Conservation (phyloP, 169 alveolate species). For the Eimeria falciformis region DNA sequence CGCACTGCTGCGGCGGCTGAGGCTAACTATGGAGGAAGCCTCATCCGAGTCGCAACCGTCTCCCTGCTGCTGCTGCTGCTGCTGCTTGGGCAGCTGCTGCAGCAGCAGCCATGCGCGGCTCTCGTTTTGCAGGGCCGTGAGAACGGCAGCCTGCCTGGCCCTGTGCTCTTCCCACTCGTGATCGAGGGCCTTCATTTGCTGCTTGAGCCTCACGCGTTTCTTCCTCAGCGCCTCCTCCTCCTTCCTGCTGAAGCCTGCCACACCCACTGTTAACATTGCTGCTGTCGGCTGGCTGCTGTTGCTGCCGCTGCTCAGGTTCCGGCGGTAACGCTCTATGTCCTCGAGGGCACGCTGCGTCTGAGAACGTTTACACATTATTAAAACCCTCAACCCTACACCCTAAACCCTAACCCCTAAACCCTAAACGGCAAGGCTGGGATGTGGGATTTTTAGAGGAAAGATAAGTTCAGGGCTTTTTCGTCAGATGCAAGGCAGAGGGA, state of each 20-base stretch:
- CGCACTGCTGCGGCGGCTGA: constrained; percentile 53
- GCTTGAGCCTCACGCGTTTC: constrained; percentile 15
- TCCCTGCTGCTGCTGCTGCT: constrained; percentile 44
- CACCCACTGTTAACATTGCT: constrained; percentile 15
- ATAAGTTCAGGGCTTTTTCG: too few species aligned
- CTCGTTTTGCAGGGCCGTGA: constrained; percentile 29
- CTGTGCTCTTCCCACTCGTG: constrained; percentile 23
- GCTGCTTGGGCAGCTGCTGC: constrained; percentile 45
- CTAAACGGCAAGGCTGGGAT: too few species aligned
- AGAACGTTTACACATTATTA: too few species aligned
- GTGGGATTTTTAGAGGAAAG: too few species aligned
- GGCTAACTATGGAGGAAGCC: constrained; percentile 4
- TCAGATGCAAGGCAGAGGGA: too few species aligned
- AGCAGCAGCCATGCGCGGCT: constrained; percentile 40
- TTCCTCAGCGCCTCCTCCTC: constrained; percentile 16
- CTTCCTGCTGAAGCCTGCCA: background rate
- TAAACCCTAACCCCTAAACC: background rate
- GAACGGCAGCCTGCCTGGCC: constrained; percentile 22
- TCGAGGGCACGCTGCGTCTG: constrained; percentile 44
- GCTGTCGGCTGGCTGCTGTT: constrained; percentile 3
- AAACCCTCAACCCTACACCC: background rate
- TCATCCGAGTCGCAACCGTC: constrained; percentile 37
- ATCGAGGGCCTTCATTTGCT: background rate
- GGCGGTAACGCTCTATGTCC: constrained; percentile 27
- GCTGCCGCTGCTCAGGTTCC: constrained; percentile 3